phyloP scores from a whole-genome alignment of 2,329 filamentous ascomycete species.

The Elsinoe batatas region DNA sequence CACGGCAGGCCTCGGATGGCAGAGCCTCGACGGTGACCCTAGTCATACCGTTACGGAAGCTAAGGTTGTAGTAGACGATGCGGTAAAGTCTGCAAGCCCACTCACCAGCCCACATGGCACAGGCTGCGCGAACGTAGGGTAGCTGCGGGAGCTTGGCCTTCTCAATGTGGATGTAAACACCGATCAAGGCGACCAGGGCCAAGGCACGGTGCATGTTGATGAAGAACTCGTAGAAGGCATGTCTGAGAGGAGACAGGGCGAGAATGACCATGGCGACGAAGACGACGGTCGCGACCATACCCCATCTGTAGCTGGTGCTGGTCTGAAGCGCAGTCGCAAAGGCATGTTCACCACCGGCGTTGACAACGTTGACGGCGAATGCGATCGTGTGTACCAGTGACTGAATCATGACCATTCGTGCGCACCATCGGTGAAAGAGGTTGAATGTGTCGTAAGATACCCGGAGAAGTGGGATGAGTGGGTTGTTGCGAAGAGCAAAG shows the following conservation, averaged over 20 bases:
- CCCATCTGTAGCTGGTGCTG: constrained; percentile 56
- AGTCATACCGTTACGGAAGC: constrained; percentile 38
- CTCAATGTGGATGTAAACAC: constrained; percentile 69
- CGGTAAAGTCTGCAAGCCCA: constrained; percentile 39
- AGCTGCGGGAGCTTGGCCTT: constrained; percentile 58
- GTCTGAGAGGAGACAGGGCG: constrained; percentile 69
- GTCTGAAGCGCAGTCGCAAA: constrained; percentile 45
- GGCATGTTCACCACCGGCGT: constrained; percentile 53
- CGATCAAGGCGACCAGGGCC: constrained; percentile 56
- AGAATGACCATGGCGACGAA: constrained; percentile 59
- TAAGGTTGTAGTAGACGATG: constrained; percentile 46
- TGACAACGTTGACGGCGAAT: constrained; percentile 58
- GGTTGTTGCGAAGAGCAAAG: constrained; percentile 86
- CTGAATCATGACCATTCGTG: constrained; percentile 61
- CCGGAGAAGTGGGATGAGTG: constrained; percentile 67
- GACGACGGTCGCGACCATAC: constrained; percentile 49
- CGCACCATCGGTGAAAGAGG: constrained; percentile 74
- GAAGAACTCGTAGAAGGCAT: constrained; percentile 97
- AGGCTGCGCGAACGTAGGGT: constrained; percentile 62
- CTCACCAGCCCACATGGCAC: constrained; percentile 70
- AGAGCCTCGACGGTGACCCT: constrained; percentile 49
- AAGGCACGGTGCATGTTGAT: constrained; percentile 74
- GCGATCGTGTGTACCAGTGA: constrained; percentile 58
- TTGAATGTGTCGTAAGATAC: constrained; percentile 98
- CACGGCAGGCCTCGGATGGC: constrained; percentile 49